Base-by-base conservation (phyloP, 2,329 filamentous ascomycete genomes). In the Fusarium sp. region DNA sequence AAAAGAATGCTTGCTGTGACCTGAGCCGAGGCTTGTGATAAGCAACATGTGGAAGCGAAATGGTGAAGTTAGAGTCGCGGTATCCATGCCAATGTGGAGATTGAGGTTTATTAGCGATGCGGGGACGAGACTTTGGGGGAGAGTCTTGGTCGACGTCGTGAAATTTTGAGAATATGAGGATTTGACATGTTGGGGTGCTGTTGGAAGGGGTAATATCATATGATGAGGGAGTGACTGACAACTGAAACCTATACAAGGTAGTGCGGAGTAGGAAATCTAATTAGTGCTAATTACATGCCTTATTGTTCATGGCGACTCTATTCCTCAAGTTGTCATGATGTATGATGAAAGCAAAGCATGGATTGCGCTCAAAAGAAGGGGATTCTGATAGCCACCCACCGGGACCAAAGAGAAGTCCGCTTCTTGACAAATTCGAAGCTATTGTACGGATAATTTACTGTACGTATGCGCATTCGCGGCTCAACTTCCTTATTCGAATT, bases 101-200 rank as follows among this genome's bases (percentile, higher is more conserved):
- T 70, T 60, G 58, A 47, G 59, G 39, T 63, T 69, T 59, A 48
- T 69, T 70, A 48, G 53, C 58, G 36, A 54, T 73, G 64, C 56
- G 72, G 72, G 61, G 58, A 62, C 58, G 47, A 58, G 16, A 53
- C 55, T 58, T 58, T 60, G 41, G 57, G 57, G 55, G 38, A 45
- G 41, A 41, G 36, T 63, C 38, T 71, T 55, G 65, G 65, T 70
- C 61, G 60, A 72, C 71, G 61, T 73, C 67, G 65, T 70, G 65
- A 64, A 54, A 26, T 24, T 66, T 55, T 61, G 48, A 42, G 24
- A 24, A 24, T 10, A 60, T 22, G 20, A 50, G 33, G 44, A 22
- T 28, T 39, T 51, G 50, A 39, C 9, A 30, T 64, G 33, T 31
- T 39, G 33, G 33, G 41, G 28, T 45, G 58, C 30, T 47, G 36